Evolutionary conservation across 805 yeast genomes (phyloP), one percentile per base, ranked within the genome.

Genomic region (Suhomyces faveliae): DNA sequence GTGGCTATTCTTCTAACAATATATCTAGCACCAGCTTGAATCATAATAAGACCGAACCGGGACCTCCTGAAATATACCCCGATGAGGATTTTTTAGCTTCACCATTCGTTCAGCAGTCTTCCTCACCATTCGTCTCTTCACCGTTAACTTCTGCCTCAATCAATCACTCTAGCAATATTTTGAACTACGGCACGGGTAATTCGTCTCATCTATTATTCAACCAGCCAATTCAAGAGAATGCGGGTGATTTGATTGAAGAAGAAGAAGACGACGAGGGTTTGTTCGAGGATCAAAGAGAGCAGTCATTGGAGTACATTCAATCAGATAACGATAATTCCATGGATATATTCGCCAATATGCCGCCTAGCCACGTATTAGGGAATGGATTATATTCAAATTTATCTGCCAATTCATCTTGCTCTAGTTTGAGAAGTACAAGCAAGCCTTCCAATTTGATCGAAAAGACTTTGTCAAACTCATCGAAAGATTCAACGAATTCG

Each of bases 391-490:
- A 66, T 49, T 49, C 57, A 1, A 62, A 60, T 38, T 50, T 57
- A 4, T 66, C 72, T 7, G 72, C 70, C 4, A 68, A 65, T 49
- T 66, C 73, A 5, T 67, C 73, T 1, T 52, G 57, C 17, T 60
- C 71, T 7, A 68, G 71, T 49, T 59, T 68, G 22, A 59, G 62
- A 7, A 52, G 57, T 12, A 50, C 46, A 6, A 50, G 38, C 15
- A 49, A 43, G 15, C 27, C 50, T 24, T 43, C 47, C 12, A 25
- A 57, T 24, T 23, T 52, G n/a, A 59, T 70, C 20, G 74, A 70
- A 45, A 67, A 67, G 47, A 61, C 68, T 3, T 35, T 54, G 10
- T 70, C 74, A 1, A 67, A 66, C 43, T 62, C 72, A 0, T 66
- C 73, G 1, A 59, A 58, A 41, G 68, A 65, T 22, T 67, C 71